Evolutionary conservation across 164 flowering plant genomes (phyloP).

Genomic region (Aristolochia fimbriata): DNA sequence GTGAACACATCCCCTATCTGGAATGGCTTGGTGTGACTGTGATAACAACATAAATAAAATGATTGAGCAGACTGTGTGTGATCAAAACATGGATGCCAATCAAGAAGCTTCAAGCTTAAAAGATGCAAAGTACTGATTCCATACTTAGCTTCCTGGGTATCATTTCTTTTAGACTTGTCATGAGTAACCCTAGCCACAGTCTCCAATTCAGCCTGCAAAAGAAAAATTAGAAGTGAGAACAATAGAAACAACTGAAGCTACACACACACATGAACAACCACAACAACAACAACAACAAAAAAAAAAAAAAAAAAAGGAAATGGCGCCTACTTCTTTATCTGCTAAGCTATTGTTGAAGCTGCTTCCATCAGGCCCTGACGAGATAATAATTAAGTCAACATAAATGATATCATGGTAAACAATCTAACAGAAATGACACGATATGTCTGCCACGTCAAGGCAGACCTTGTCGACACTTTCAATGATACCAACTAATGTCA

Average conservation of each 20-base stretch:
- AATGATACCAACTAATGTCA: too few species aligned
- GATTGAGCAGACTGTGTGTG: too few species aligned
- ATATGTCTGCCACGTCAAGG: too few species aligned
- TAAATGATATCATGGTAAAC: conserved; percentile 1
- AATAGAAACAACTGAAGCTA: too few species aligned
- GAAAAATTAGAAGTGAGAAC: conserved; percentile 4
- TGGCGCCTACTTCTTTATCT: conserved; percentile 65
- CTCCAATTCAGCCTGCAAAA: conserved; percentile 74
- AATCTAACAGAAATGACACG: not conserved
- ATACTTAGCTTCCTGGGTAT: conserved; percentile 68
- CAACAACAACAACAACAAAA: not conserved
- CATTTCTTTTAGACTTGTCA: conserved; percentile 76
- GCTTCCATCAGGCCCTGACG: conserved; percentile 51
- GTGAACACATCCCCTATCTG: conserved; percentile 80
- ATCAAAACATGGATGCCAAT: not conserved
- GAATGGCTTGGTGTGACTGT: conserved; percentile 76
- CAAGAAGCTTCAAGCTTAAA: conserved; percentile 5
- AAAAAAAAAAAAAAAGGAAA: conserved; percentile 4
- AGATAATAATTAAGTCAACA: conserved; percentile 9
- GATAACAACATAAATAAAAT: conserved; percentile 2
- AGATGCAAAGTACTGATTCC: conserved; percentile 6
- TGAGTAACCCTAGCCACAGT: conserved; percentile 86
- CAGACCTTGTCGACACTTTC: too few species aligned
- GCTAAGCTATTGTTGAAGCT: conserved; percentile 87
- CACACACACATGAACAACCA: not conserved